Base-by-base conservation (phyloP, 1,284 basidiomycete species). In the Cronartium quercuum region DNA sequence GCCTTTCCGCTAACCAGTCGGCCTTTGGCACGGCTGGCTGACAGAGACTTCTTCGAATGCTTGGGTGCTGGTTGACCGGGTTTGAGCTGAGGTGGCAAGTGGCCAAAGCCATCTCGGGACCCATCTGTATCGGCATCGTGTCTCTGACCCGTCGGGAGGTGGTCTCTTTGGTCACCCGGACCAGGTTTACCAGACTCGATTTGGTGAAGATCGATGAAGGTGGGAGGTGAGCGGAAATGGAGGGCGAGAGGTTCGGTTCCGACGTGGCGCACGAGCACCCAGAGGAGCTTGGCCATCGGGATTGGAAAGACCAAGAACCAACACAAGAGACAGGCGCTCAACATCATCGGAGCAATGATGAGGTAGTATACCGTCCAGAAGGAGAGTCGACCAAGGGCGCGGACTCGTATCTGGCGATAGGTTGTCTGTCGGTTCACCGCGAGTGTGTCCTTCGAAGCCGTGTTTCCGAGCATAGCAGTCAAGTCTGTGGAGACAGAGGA, bases 231-330 rank as follows among this genome's bases (percentile, higher is more conserved):
- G 77, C 94, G 92, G 85, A 99, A 98, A 76, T 94, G 91, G 78
- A 98, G 90, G 62, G 87, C 87, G 21, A 90, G 88, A 0, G 96
- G 94, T 77, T 90, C 89, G 74, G 85, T 84, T 79, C 90, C 89
- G 63, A 99, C 85, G 80, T 93, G 87, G 74, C 89, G 89, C 81
- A 98, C 86, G 55, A 99, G 86, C 15, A 89, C 91, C 94, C 95
- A 98, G 77, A 89, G 92, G 62, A 98, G 86, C 82, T 91, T 95
- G 42, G 94, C 96, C 96, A 98, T 99, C 6, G 96, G 96, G 77
- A 98, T 92, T 51, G 94, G 91, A 81, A 98, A 86, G 76, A 98
- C 89, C 77, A 94, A 85, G 35, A 86, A 91, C 93, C 94, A 99
- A 84, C 94, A 98, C 60, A 93, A 83, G 74, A 91, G 81, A 81